These are phyloP conservation scores for Mycocentrospora acerina DNA, from an alignment of 2,329 filamentous ascomycete genomes.

Conservation along the genomic window DNA sequence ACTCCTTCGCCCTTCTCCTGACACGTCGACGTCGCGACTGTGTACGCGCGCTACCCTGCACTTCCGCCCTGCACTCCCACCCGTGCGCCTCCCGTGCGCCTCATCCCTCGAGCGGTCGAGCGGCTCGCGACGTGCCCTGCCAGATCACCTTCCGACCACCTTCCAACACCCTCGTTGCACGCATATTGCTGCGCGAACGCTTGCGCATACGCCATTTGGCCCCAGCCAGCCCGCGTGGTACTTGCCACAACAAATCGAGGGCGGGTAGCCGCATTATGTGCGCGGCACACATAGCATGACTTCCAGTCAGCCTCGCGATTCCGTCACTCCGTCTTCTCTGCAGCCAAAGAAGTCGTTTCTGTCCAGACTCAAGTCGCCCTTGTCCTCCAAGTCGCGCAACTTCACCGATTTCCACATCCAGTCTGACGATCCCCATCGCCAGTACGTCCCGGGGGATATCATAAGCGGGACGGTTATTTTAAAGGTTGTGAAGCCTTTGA, in stretches of 20 bases:
- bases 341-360: slow-evolving; percentile 44
- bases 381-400: slow-evolving; percentile 61
- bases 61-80: not conserved
- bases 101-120: not conserved
- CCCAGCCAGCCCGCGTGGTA: slow-evolving; percentile 5
- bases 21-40: not conserved
- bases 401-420: slow-evolving; percentile 77
- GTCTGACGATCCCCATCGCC: slow-evolving; percentile 74
- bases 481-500: slow-evolving; percentile 70
- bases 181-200: not conserved
- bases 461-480: slow-evolving; percentile 73
- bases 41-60: not conserved
- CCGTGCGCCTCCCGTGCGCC: slow-evolving; percentile 1
- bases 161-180: not conserved
- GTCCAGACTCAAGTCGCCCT: slow-evolving; percentile 58
- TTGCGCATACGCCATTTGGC: slow-evolving; percentile 3
- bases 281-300: slow-evolving; percentile 41
- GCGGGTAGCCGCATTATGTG: slow-evolving; percentile 44
- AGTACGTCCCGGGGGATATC: slow-evolving; percentile 73
- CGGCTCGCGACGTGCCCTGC: not conserved
- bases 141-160: not conserved
- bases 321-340: slow-evolving; percentile 31
- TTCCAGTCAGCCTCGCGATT: slow-evolving; percentile 39
- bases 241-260: slow-evolving; percentile 13
- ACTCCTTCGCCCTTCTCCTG: not conserved